These are phyloP conservation scores for Lasiosphaeria ovina DNA, from an alignment of 495 filamentous ascomycete species.

Conservation along the genomic window DNA sequence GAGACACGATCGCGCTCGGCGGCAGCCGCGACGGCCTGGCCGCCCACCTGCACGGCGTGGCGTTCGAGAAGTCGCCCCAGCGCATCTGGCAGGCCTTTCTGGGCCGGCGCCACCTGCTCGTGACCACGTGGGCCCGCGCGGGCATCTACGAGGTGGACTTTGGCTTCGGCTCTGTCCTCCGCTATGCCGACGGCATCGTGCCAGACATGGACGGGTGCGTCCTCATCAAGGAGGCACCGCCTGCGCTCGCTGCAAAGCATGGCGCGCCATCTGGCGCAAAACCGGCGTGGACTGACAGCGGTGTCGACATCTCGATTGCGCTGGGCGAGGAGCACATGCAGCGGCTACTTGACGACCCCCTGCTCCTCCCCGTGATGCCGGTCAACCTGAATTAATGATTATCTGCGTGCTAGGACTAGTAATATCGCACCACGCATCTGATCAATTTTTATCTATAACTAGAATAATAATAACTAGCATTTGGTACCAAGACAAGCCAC, in stretches of 20 bases:
- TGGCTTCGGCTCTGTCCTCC: background rate
- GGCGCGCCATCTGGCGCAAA: background rate
- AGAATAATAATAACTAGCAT: no score
- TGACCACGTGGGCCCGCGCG: conserved; percentile 6
- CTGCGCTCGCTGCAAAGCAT: background rate
- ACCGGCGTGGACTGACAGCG: conserved; percentile 4
- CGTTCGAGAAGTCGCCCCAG: conserved; percentile 8
- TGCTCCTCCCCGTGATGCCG: background rate
- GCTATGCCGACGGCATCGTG: conserved; percentile 3
- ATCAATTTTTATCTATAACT: no score
- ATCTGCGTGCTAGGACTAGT: no score
- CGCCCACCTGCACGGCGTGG: conserved; percentile 2
- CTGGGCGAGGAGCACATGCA: conserved; percentile 3
- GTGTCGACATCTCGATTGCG: conserved; percentile 3
- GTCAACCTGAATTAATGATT: no score
- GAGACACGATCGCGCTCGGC: conserved; percentile 1
- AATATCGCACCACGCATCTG: no score
- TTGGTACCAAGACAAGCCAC: no score
- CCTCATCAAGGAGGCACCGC: conserved; percentile 7
- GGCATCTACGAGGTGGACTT: conserved; percentile 7
- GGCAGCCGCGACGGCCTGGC: background rate
- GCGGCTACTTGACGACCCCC: background rate
- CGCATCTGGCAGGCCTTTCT: conserved; percentile 9
- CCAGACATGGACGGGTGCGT: conserved; percentile 5
- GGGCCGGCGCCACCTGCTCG: conserved; percentile 1